Percentiles rank a stretch among this genome's conserved stretches.
Conservation (phyloP, 2,329 filamentous ascomycete genomes). For the Neonectria neomacrospora region DNA sequence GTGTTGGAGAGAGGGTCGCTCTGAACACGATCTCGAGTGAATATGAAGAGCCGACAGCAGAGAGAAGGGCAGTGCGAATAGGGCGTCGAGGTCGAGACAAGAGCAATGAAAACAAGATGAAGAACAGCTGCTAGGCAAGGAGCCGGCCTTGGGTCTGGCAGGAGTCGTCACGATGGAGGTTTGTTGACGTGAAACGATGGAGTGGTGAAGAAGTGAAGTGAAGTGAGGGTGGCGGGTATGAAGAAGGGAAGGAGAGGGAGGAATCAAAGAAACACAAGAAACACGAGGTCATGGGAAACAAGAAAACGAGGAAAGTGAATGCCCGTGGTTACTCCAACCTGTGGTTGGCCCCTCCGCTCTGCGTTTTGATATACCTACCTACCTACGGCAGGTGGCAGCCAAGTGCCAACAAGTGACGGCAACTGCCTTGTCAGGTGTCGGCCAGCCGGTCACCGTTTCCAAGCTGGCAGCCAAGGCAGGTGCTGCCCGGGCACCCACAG, state of each 20-base stretch:
- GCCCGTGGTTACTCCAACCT: conserved; percentile 30
- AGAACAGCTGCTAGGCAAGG: conserved; percentile 13
- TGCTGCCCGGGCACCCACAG: not conserved
- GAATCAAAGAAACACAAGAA: conserved; percentile 6
- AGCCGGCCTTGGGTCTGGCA: not conserved
- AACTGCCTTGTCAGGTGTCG: conserved; percentile 3
- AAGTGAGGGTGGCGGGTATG: not conserved
- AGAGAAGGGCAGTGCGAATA: conserved; percentile 15
- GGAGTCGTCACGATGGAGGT: not conserved
- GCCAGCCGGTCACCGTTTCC: not conserved
- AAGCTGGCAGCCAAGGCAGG: not conserved
- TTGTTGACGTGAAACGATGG: not conserved
- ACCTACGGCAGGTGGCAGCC: conserved; percentile 18
- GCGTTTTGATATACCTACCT: conserved; percentile 27
- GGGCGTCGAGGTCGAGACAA: conserved; percentile 22
- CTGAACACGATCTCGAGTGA: not conserved
- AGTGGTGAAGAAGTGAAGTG: not conserved
- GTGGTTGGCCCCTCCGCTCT: conserved; percentile 21
- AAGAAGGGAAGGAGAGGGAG: not conserved
- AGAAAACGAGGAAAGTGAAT: conserved; percentile 18
- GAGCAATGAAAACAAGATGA: conserved; percentile 21
- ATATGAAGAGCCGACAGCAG: conserved; percentile 17
- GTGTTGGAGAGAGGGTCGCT: conserved; percentile 11
- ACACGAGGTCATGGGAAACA: conserved; percentile 11
- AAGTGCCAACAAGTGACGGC: conserved; percentile 14